phyloP scores from a whole-genome alignment of 2,329 filamentous ascomycete species.

The Aspergillus hiratsukae region DNA sequence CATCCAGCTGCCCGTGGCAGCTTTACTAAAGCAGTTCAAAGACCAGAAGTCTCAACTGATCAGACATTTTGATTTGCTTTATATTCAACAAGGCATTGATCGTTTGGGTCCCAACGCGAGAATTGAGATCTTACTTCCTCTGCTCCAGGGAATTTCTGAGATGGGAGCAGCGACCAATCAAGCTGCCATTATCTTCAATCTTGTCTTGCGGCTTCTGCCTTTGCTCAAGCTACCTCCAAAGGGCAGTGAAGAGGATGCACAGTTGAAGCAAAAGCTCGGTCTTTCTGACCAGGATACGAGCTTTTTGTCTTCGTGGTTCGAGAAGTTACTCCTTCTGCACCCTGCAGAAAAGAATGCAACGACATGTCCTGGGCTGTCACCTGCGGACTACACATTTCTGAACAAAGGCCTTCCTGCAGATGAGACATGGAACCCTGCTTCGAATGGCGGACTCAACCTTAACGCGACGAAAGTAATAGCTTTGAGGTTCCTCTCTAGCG shows the following conservation, averaged over 20 bases:
- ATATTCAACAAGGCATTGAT: constrained; percentile 78
- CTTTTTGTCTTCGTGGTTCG: constrained; percentile 71
- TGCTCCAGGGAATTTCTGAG: constrained; percentile 64
- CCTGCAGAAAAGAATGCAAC: constrained; percentile 40
- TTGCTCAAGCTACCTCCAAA: constrained; percentile 64
- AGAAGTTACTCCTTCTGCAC: constrained; percentile 69
- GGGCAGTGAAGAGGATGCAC: constrained; percentile 71
- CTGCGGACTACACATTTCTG: constrained; percentile 64
- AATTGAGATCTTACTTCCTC: constrained; percentile 65
- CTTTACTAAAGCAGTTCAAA: constrained; percentile 85
- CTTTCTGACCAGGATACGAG: constrained; percentile 66
- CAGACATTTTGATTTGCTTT: constrained; percentile 81
- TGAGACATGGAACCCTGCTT: constrained; percentile 59
- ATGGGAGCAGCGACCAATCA: constrained; percentile 52
- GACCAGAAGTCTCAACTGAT: constrained; percentile 68
- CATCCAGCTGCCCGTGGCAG: constrained; percentile 77
- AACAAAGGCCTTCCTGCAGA: constrained; percentile 51
- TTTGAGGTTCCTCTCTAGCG: constrained; percentile 71
- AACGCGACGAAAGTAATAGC: constrained; percentile 66
- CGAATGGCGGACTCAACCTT: constrained; percentile 60
- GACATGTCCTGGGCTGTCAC: constrained; percentile 58
- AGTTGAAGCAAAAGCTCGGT: constrained; percentile 62
- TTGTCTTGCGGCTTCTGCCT: constrained; percentile 71
- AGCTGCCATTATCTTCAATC: constrained; percentile 69
- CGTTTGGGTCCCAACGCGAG: constrained; percentile 60